Base-by-base conservation (phyloP, 352 stramenopile species). In the Phytophthora melonis region DNA sequence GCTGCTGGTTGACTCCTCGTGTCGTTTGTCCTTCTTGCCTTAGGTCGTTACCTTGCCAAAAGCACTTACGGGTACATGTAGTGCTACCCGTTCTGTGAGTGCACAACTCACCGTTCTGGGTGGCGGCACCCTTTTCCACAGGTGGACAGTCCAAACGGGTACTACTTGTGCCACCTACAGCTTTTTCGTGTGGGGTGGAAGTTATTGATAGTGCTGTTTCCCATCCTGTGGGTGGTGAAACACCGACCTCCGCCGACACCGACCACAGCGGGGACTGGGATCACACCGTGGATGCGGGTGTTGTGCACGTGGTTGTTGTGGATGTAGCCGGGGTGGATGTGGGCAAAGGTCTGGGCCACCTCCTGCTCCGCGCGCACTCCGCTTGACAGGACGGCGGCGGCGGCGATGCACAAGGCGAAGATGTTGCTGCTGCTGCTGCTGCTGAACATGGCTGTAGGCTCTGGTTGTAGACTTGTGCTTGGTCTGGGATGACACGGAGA, bases 31-130 rank as follows among this genome's bases (percentile, higher is more conserved):
- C 69, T 85, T 82, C 66, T 84, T 88, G 50, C 75, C 77, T 0
- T 79, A 88, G 3, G 78, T 86, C 80, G 90, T 87, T 52, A 93
- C 87, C 11, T 1, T 18, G 36, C 36, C 0, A 1, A 45, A 45
- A 45, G 14, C 36, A 18, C 36, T 7, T 43, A 43, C 36, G 14
- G 36, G 14, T 45, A 45, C 36, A 45, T 45, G 36, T 45, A 45
- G 36, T 45, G 11, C 10, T 45, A 45, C 36, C 36, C 36, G 36
- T 45, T 45, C 36, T 45, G 36, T 45, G 36, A 45, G 36, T 45
- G 36, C 36, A 45, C 36, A 45, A 45, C 36, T 18, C 36, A 45
- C 36, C 2, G 36, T 18, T 45, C 36, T 45, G 36, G 36, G 36
- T 45, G 36, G 36, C 36, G 36, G 36, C 11, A 45, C 36, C 36